Evolutionary conservation across 1,284 basidiomycete species (phyloP).

Genomic region (Leccinum pachyderme): DNA sequence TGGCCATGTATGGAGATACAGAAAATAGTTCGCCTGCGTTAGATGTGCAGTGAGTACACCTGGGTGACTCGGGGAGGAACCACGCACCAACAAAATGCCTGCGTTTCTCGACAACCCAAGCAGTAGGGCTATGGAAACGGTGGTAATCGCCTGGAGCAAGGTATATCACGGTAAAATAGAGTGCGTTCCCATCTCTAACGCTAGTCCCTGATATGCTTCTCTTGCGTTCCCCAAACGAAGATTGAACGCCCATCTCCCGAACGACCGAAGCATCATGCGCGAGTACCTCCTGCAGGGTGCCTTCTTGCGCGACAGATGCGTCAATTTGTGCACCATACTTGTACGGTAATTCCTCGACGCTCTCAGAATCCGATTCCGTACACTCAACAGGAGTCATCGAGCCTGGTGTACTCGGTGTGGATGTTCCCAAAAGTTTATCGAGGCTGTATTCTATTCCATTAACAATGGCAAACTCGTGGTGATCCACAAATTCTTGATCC

Average conservation of each 20-base stretch:
- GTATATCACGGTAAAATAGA: slow-evolving; percentile 96
- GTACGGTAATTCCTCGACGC: slow-evolving; percentile 37
- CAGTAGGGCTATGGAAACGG: slow-evolving; percentile 93
- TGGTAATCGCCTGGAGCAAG: slow-evolving; percentile 99
- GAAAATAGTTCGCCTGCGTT: slow-evolving; percentile 85
- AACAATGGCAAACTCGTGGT: slow-evolving; percentile 91
- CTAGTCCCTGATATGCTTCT: slow-evolving; percentile 45
- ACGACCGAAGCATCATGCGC: slow-evolving; percentile 70
- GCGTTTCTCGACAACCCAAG: slow-evolving; percentile 96
- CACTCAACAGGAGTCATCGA: slow-evolving; percentile 19
- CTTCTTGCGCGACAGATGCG: slow-evolving; percentile 61
- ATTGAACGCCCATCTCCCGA: slow-evolving; percentile 59
- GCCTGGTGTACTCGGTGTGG: slow-evolving; percentile 28
- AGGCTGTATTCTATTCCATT: slow-evolving; percentile 97
- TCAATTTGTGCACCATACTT: slow-evolving; percentile 63
- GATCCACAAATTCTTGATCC: slow-evolving; percentile 61
- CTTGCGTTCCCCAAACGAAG: slow-evolving; percentile 40
- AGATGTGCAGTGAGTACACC: neutral
- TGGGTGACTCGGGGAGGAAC: neutral
- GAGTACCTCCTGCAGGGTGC: slow-evolving; percentile 51
- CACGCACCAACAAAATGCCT: slow-evolving; percentile 86
- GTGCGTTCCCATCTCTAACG: slow-evolving; percentile 70
- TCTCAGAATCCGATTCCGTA: slow-evolving; percentile 29
- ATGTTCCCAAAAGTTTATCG: slow-evolving; percentile 71
- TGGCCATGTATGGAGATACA: slow-evolving; percentile 95